Conservation (phyloP, 345 rosid species). For the Kandelia obovata region DNA sequence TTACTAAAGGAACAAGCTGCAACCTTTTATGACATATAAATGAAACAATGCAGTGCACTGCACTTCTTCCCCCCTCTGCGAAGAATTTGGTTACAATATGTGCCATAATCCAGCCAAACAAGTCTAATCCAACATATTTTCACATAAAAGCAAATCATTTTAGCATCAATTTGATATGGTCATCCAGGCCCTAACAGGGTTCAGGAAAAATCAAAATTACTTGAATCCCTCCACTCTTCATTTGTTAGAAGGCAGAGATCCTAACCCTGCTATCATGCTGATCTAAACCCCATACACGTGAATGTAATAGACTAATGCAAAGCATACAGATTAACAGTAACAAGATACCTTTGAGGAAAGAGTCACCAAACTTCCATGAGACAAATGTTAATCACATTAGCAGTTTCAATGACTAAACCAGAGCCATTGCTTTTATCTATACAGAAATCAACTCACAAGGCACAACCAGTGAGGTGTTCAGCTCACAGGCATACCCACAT, state of each 20-base stretch:
- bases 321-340: too few relatives aligned
- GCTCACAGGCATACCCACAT: too few relatives aligned
- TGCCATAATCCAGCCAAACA: background rate
- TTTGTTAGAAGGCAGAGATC: background rate
- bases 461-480: too few relatives aligned
- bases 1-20: background rate
- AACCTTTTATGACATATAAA: background rate
- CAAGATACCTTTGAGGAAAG: too few relatives aligned
- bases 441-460: too few relatives aligned
- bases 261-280: too few relatives aligned
- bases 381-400: background rate
- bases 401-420: background rate
- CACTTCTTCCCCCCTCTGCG: too few relatives aligned
- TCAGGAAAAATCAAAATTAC: background rate
- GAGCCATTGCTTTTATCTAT: background rate
- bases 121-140: background rate
- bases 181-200: background rate
- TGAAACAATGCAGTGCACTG: background rate
- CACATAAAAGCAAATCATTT: background rate
- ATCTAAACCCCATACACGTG: background rate
- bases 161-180: too few relatives aligned
- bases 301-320: too few relatives aligned
- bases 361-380: too few relatives aligned
- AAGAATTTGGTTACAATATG: background rate
- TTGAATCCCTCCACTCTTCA: background rate